Evolutionary conservation across 139 green algal genomes (phyloP), one percentile per base, ranked within the genome.

Genomic region (Pseudopediastrum boryanum): DNA sequence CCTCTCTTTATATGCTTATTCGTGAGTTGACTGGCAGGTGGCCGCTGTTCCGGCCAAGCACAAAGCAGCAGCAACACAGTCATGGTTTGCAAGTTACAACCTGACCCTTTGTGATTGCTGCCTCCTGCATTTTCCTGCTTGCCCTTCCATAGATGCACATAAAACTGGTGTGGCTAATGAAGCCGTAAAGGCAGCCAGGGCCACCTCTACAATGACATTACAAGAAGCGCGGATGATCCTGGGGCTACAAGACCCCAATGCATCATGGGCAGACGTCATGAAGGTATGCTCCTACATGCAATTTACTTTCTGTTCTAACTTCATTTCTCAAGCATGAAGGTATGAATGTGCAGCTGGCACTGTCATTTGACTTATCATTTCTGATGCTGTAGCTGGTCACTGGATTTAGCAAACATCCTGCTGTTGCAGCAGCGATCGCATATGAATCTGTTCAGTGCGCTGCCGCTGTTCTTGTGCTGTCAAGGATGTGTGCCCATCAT

Each of bases 211-310:
- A 21, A 94, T 98, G 86, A 85, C 83, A 0, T 39, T 92, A 25
- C 78, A 93, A 58, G 94, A 98, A 66, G 94, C 94, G 1, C 70
- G 93, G 4, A 83, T 90, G 79, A 96, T 98, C 12, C 82, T 98
- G 2, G 90, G 88, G 0, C 61, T 94, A n/a, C n/a, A n/a, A 16
- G 83, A 92, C 27, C 63, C 75, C 0, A 78, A 83, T 3, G 90
- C 92, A 0, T 71, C 84, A 3, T 92, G 90, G 86, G 83, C 88
- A 8, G 88, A 98, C 10, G 87, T 98, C 9, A 71, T 91, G 56
- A 93, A 98, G 91, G 91, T 94, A 70, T 0, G 72, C 5, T 25
- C 41, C 31, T 29, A 6, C 21, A 12, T 33, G 6, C 29, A 62
- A 48, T 56, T 59, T 69, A 31, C n/a, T 59, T 16, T 38, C 48